These are phyloP conservation scores for Pleomassaria siparia DNA, from an alignment of 2,329 filamentous ascomycete species.

Conservation along the genomic window DNA sequence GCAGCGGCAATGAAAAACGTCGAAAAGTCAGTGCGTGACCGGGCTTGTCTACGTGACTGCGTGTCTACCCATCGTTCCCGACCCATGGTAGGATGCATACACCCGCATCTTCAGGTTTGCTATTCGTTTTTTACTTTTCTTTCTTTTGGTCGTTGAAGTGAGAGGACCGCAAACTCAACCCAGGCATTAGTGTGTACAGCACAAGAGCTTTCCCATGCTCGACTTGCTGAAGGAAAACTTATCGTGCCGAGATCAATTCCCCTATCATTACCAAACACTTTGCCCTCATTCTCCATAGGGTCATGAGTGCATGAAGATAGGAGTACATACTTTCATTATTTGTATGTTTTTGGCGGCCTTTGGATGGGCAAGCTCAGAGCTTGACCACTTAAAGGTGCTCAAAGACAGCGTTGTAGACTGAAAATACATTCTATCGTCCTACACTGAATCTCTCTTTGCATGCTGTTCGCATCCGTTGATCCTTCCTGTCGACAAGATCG, in stretches of 20 bases:
- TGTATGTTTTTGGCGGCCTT: neutral
- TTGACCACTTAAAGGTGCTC: neutral
- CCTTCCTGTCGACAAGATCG: too few species aligned
- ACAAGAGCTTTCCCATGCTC: constrained; percentile 60
- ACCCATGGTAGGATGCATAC: constrained; percentile 1
- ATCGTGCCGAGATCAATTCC: constrained; percentile 64
- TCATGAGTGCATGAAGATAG: constrained; percentile 65
- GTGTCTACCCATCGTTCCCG: constrained; percentile 3
- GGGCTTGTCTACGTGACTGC: too few species aligned
- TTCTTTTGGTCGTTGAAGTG: neutral
- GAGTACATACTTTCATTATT: constrained; percentile 51
- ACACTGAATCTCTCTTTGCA: neutral
- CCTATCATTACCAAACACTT: constrained; percentile 68
- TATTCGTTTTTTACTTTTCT: neutral
- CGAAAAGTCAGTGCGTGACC: constrained; percentile 36
- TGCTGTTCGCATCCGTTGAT: neutral
- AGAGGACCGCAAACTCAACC: constrained; percentile 9
- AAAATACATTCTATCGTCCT: neutral
- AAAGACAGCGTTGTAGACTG: neutral
- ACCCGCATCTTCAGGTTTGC: neutral
- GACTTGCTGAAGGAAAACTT: constrained; percentile 66
- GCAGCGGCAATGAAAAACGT: constrained; percentile 42
- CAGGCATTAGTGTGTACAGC: constrained; percentile 75
- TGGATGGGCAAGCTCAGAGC: neutral
- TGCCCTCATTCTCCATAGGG: constrained; percentile 52